Conservation (phyloP, 768 basidiomycete species). For the Pleurotus pulmonarius region DNA sequence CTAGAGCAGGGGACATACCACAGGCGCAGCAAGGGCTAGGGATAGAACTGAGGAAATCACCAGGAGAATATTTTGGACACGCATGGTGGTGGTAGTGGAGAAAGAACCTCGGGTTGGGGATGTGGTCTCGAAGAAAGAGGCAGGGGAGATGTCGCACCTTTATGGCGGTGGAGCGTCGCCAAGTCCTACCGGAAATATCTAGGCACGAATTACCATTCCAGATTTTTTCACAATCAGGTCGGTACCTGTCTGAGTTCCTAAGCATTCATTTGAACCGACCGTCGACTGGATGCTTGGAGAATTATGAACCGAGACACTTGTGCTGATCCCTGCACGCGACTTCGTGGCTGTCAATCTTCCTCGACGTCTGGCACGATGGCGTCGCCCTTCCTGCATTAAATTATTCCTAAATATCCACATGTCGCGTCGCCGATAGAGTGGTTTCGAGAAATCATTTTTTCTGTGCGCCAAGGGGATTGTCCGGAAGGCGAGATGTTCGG, state of each 20-base stretch:
- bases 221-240: background rate
- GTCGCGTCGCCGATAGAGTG: no score
- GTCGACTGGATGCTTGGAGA: no score
- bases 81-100: background rate
- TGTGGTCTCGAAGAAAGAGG: background rate
- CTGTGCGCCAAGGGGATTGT: no score
- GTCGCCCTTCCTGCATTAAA: background rate
- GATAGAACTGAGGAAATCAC: conserved; percentile 7
- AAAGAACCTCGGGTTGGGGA: background rate
- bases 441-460: no score
- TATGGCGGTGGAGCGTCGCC: background rate
- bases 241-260: conserved; percentile 2
- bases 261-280: no score
- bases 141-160: background rate
- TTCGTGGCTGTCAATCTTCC: background rate
- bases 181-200: background rate
- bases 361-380: conserved; percentile 2
- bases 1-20: conserved; percentile 1
- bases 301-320: background rate
- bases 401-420: no score
- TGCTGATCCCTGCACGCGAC: conserved; percentile 1
- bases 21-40: conserved; percentile 1
- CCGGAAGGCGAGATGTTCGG: no score
- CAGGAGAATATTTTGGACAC: conserved; percentile 4
- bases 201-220: background rate